Conservation (phyloP, 2,329 filamentous ascomycete genomes). For the Phialocephala sp. region DNA sequence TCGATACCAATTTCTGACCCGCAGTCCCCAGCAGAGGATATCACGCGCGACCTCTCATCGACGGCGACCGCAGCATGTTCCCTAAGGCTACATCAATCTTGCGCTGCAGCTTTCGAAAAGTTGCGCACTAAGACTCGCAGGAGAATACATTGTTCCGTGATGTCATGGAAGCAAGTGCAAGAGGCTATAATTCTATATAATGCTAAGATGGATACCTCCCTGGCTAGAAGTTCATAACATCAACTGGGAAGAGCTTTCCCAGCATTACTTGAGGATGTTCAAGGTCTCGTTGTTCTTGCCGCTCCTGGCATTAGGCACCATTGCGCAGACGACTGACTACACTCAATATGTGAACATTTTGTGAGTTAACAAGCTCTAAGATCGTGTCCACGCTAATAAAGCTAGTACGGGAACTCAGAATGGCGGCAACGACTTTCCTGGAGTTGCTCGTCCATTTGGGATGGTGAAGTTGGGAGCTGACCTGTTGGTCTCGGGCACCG, state of each 20-base stretch:
- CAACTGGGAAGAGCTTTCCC: not conserved
- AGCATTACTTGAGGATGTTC: constrained; percentile 8
- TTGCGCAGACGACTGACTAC: constrained; percentile 28
- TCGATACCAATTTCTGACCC: constrained; percentile 8
- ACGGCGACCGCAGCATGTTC: not conserved
- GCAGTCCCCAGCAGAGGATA: not conserved
- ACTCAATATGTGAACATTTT: constrained; percentile 39
- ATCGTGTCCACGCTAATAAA: constrained; percentile 11
- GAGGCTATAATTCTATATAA: not conserved
- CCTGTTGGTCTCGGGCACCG: constrained; percentile 51
- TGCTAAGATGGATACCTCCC: not conserved
- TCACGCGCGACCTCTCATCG: not conserved
- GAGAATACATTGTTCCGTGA: not conserved
- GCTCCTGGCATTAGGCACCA: not conserved
- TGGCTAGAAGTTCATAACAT: not conserved
- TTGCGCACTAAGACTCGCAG: not conserved
- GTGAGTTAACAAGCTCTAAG: constrained; percentile 21
- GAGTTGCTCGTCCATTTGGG: constrained; percentile 51
- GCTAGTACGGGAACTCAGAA: constrained; percentile 46
- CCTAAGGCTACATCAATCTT: not conserved
- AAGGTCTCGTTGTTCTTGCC: not conserved
- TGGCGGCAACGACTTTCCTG: constrained; percentile 52
- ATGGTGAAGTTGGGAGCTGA: constrained; percentile 50
- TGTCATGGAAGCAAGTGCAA: not conserved
- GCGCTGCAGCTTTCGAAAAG: not conserved